A percentile compares a stretch with the other conserved stretches of the same genome.
Conservation (phyloP, 1,284 basidiomycete species). For the Coriolopsis trogii region DNA sequence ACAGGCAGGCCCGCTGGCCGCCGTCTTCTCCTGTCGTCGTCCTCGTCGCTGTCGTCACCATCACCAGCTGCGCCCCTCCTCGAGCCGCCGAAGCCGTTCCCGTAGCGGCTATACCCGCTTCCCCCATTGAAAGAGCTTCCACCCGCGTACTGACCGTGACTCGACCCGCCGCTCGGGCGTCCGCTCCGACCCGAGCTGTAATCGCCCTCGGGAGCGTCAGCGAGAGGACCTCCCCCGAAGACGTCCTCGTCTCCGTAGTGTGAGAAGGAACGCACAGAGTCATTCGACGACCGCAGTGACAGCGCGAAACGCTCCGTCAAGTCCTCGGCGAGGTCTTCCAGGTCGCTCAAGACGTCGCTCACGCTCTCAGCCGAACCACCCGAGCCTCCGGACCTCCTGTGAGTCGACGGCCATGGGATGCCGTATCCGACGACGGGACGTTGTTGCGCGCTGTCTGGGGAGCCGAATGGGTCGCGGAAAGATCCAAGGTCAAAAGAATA, state of each 20-base stretch:
- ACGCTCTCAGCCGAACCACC: constrained; percentile 11
- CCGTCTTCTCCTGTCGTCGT: constrained; percentile 37
- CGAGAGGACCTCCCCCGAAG: constrained; percentile 11
- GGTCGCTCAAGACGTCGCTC: constrained; percentile 21
- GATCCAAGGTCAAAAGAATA: constrained; percentile 22
- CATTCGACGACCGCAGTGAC: neutral
- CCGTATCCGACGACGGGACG: constrained; percentile 23
- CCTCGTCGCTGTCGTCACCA: constrained; percentile 38
- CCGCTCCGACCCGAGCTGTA: constrained; percentile 19
- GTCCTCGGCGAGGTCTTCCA: constrained; percentile 23
- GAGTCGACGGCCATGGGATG: constrained; percentile 29
- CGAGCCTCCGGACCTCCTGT: constrained; percentile 17
- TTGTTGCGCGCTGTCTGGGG: constrained; percentile 4
- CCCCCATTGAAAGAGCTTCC: constrained; percentile 17
- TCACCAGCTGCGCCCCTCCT: constrained; percentile 30
- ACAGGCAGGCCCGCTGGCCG: constrained; percentile 25
- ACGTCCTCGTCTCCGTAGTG: constrained; percentile 8
- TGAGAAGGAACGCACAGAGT: constrained; percentile 12
- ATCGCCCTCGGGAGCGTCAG: constrained; percentile 20
- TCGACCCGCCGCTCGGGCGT: constrained; percentile 26
- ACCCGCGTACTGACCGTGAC: constrained; percentile 8
- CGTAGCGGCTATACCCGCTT: constrained; percentile 13
- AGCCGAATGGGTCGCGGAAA: constrained; percentile 19
- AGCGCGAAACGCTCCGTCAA: constrained; percentile 22
- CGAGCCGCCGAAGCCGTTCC: constrained; percentile 28